Evolutionary conservation across 768 basidiomycete genomes (phyloP), one percentile per base, ranked within the genome.

Genomic region (Boletus coccyginus): DNA sequence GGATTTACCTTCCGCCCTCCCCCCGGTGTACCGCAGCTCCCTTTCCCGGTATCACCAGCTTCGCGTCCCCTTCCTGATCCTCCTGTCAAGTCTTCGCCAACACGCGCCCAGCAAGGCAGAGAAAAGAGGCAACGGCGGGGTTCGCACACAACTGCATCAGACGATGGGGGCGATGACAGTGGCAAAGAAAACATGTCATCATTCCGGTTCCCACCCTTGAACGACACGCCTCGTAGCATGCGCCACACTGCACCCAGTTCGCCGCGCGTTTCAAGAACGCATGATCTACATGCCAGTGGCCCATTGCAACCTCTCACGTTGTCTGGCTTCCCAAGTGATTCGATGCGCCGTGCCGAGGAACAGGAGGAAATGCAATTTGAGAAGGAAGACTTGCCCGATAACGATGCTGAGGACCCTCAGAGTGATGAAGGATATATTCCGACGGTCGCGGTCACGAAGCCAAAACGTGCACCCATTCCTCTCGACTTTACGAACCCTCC

Each of bases 1-100:
- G 79, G 80, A 17, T 93, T 93, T 71, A 90, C 83, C 17, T 93
- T 94, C 81, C 78, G 79, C n/a, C 82, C 85, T 32, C 86, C 88
- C 14, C 70, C 81, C 11, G 86, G 81, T 48, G 82, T 82, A 7
- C 87, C 90, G 17, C 77, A 81, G 46, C 77, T 90, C 72, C 45
- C 66, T 38, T 63, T 73, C 58, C 70, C 77, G 27, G 52, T 60
- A 8, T 60, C 70, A 29, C 62, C 69, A 42, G 53, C 66, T 53
- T 60, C 65, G 11, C 75, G 78, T 10, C 78, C 81, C 17, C 64
- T 78, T 7, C 78, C 81, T 14, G 47, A 68, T 19, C 74, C 72
- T 0, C 74, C 75, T 17, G 55, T 59, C 67, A 68, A 56, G 53
- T 53, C 45, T 46, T 62, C 57, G 29, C 62, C 59, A 43, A 53